Percentiles rank a stretch among this genome's conserved stretches.
Evolutionary conservation across 352 stramenopile genomes (phyloP).

Genomic region (Lagenidium giganteum): DNA sequence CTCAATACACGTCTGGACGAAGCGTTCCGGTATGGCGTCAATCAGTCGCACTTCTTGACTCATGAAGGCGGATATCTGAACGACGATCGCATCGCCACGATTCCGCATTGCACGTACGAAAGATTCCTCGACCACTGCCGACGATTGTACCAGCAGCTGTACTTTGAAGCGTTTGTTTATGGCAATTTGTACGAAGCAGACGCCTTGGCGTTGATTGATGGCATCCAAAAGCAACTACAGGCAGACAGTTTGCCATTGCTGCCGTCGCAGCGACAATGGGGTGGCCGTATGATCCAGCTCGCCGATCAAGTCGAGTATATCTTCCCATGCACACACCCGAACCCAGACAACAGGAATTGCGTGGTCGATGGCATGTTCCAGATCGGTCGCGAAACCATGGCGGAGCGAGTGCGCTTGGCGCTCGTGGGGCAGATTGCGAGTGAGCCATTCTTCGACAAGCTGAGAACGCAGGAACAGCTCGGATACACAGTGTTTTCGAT

Average conservation of each 20-base stretch:
- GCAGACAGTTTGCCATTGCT: conserved; percentile 11
- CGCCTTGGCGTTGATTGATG: conserved; percentile 15
- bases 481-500: conserved; percentile 69
- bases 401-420: conserved; percentile 32
- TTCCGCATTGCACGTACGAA: conserved; percentile 14
- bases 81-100: conserved; percentile 30
- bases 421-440: conserved; percentile 57
- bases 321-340: conserved; percentile 26
- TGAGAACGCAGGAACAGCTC: conserved; percentile 65
- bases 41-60: conserved; percentile 26
- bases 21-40: conserved; percentile 33
- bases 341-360: conserved; percentile 56
- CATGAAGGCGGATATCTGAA: conserved; percentile 26
- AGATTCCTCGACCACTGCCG: conserved; percentile 27
- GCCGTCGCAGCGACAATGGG: conserved; percentile 22
- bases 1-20: conserved; percentile 51
- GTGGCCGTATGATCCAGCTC: conserved; percentile 23
- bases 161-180: conserved; percentile 40
- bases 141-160: conserved; percentile 29
- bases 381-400: conserved; percentile 32
- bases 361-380: conserved; percentile 47
- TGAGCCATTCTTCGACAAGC: conserved; percentile 54
- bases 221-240: conserved; percentile 22
- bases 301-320: conserved; percentile 21
- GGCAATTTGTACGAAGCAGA: conserved; percentile 37